These are phyloP conservation scores for Kwoniella europaea DNA, from an alignment of 768 basidiomycete species.

Conservation along the genomic window DNA sequence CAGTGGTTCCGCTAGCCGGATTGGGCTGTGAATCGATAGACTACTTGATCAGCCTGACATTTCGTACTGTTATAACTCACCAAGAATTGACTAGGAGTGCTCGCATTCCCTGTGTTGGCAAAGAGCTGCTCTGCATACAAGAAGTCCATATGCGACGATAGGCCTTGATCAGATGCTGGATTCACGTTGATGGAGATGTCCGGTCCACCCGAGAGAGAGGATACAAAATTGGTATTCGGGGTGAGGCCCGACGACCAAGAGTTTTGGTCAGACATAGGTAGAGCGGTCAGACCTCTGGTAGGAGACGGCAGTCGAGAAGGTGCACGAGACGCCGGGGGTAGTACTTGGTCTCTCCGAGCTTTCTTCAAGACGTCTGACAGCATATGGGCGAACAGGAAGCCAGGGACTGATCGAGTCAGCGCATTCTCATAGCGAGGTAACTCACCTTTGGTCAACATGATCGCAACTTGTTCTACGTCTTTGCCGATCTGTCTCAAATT, in stretches of 20 bases:
- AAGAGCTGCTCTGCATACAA: constrained; percentile 48
- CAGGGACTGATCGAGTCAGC: constrained; percentile 37
- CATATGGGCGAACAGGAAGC: constrained; percentile 46
- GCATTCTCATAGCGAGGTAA: neutral
- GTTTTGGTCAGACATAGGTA: constrained; percentile 7
- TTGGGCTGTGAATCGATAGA: constrained; percentile 8
- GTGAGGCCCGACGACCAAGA: constrained; percentile 15
- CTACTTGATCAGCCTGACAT: neutral
- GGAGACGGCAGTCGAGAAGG: constrained; percentile 27
- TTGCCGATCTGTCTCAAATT: constrained; percentile 42
- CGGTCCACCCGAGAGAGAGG: constrained; percentile 6
- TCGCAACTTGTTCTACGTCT: constrained; percentile 45
- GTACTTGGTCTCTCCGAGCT: constrained; percentile 40
- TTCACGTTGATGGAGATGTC: constrained; percentile 14
- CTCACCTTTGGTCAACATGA: constrained; percentile 39
- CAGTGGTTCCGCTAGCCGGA: neutral
- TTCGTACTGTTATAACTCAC: neutral
- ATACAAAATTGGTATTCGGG: constrained; percentile 1
- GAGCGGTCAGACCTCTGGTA: neutral
- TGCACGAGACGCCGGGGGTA: constrained; percentile 43
- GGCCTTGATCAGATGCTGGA: neutral
- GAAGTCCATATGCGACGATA: constrained; percentile 39
- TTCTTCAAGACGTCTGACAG: constrained; percentile 43
- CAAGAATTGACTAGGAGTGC: constrained; percentile 12
- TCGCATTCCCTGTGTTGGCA: constrained; percentile 5